Evolutionary conservation across 345 rosid species (phyloP).

Genomic region (Erucastrum elatum): DNA sequence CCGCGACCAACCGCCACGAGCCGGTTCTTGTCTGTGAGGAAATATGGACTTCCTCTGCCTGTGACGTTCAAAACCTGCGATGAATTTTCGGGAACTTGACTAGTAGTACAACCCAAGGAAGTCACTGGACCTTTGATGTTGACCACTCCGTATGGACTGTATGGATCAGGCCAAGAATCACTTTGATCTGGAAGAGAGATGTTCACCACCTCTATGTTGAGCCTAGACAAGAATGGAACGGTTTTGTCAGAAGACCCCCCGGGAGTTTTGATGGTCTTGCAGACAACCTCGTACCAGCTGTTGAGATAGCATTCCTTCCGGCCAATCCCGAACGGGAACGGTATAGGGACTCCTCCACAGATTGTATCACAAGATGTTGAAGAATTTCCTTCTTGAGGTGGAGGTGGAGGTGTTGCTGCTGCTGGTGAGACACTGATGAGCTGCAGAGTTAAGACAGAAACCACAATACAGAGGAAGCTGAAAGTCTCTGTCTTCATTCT

Average conservation of each 20-base stretch:
- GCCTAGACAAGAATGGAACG: constrained; percentile 9
- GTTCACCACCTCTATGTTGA: constrained; percentile 19
- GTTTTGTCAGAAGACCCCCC: background rate
- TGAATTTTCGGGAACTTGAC: background rate
- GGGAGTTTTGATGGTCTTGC: background rate
- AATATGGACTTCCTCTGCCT: constrained; percentile 32
- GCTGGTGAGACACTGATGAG: constrained; percentile 14
- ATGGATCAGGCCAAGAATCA: too few relatives aligned
- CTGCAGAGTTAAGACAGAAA: background rate
- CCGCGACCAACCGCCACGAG: constrained; percentile 45
- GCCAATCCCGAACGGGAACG: constrained; percentile 32
- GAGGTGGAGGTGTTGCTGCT: constrained; percentile 2
- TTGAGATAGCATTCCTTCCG: constrained; percentile 32
- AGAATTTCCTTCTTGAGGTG: background rate
- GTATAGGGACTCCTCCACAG: constrained; percentile 26
- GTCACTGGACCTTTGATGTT: constrained; percentile 34
- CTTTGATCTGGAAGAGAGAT: constrained; percentile 28
- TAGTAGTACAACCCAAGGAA: constrained; percentile 27
- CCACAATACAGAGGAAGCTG: background rate
- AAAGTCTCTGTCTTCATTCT: background rate
- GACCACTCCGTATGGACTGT: constrained; percentile 23
- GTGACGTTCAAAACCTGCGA: constrained; percentile 16
- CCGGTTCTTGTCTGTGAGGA: constrained; percentile 31
- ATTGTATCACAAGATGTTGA: constrained; percentile 9
- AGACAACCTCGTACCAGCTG: constrained; percentile 24